Percentiles rank a stretch among this genome's conserved stretches.
Evolutionary conservation across 345 rosid species (phyloP).

Genomic region (Moricandia arvensis): DNA sequence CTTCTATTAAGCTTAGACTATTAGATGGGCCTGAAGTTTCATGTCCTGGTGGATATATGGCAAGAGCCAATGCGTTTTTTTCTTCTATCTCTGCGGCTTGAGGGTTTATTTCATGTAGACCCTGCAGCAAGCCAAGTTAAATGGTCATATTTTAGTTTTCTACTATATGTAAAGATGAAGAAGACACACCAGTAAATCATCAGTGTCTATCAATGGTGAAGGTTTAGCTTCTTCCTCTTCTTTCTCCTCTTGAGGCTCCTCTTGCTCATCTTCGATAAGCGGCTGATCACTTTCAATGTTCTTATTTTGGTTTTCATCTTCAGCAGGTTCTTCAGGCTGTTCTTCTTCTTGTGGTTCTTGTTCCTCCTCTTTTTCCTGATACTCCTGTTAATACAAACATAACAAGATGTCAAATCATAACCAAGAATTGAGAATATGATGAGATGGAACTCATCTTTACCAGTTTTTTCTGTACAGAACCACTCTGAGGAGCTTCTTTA

Average conservation of each 20-base stretch:
- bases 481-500: constrained; percentile 84
- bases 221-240: constrained; percentile 46
- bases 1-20: constrained; percentile 48
- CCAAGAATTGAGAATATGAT: background rate
- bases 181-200: constrained; percentile 59
- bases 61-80: constrained; percentile 90
- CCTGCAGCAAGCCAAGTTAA: constrained; percentile 42
- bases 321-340: constrained; percentile 46
- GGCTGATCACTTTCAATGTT: constrained; percentile 40
- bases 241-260: constrained; percentile 44
- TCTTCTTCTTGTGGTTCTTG: constrained; percentile 33
- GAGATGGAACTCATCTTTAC: constrained; percentile 41
- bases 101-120: constrained; percentile 72
- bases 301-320: constrained; percentile 40
- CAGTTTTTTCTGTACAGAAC: constrained; percentile 63
- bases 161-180: background rate
- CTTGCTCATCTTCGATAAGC: constrained; percentile 42
- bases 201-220: constrained; percentile 55
- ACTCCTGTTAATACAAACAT: constrained; percentile 50
- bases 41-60: constrained; percentile 64
- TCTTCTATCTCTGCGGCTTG: constrained; percentile 72
- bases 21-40: constrained; percentile 42
- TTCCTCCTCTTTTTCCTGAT: constrained; percentile 46
- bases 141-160: background rate
- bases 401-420: background rate